phyloP scores from a whole-genome alignment of 1,284 basidiomycete species.

The Irpex lacteus region DNA sequence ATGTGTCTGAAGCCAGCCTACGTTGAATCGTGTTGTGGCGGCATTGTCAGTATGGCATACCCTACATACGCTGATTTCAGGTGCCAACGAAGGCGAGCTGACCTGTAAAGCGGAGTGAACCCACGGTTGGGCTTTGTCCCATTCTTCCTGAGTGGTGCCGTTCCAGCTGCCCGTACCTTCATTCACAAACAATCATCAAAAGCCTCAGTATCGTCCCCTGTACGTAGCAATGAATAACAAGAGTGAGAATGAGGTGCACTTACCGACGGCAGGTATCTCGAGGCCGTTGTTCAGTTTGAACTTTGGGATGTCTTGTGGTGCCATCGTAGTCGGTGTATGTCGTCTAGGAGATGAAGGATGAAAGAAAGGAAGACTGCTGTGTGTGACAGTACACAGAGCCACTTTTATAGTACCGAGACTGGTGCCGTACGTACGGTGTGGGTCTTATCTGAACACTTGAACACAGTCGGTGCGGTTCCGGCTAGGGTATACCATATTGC shows the following conservation, averaged over 20 bases:
- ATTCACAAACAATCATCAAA: too few relatives aligned
- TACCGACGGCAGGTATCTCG: constrained; percentile 28
- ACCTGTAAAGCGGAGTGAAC: constrained; percentile 27
- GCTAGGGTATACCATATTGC: too few relatives aligned
- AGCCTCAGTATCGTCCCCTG: too few relatives aligned
- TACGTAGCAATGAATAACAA: too few relatives aligned
- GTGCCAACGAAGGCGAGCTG: background rate
- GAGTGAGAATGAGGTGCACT: background rate
- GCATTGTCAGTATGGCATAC: too few relatives aligned
- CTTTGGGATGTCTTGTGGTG: constrained; percentile 22
- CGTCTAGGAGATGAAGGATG: too few relatives aligned
- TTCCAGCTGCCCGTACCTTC: constrained; percentile 31
- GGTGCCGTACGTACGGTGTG: background rate
- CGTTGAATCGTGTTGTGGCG: too few relatives aligned
- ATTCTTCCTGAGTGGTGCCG: constrained; percentile 23
- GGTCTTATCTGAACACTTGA: background rate
- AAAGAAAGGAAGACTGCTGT: too few relatives aligned
- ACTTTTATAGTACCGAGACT: background rate
- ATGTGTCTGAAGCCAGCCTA: constrained; percentile 29
- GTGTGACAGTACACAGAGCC: background rate
- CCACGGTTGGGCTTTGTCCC: constrained; percentile 21
- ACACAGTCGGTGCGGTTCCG: too few relatives aligned
- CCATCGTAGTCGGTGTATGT: too few relatives aligned
- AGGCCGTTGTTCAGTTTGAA: constrained; percentile 30
- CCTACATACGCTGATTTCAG: background rate